Evolutionary conservation across 2,329 filamentous ascomycete genomes (phyloP).

Genomic region (Zasmidium angulare): DNA sequence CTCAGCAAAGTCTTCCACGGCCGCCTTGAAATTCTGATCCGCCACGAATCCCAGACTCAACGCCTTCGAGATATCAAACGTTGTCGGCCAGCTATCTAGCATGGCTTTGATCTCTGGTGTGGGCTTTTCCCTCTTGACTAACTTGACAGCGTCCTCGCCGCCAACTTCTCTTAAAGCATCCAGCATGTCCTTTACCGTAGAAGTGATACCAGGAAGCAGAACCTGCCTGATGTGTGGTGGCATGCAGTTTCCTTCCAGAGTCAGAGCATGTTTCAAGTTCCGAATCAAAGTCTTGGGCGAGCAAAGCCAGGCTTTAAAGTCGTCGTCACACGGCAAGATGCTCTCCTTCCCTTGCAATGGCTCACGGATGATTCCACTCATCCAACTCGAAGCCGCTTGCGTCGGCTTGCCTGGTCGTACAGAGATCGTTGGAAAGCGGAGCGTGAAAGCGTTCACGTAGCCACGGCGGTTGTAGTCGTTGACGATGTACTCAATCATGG

Average conservation of each 20-base stretch:
- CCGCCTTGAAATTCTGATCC: constrained; percentile 50
- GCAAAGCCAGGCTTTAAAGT: constrained; percentile 59
- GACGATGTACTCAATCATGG: constrained; percentile 51
- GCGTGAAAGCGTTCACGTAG: constrained; percentile 44
- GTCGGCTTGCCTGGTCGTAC: constrained; percentile 53
- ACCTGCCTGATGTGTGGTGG: constrained; percentile 51
- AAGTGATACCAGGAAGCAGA: constrained; percentile 55
- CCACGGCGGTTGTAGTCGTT: constrained; percentile 55
- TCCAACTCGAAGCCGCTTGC: constrained; percentile 53
- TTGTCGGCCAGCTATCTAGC: constrained; percentile 57
- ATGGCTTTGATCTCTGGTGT: constrained; percentile 53
- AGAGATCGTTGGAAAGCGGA: constrained; percentile 53
- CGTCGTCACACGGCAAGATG: constrained; percentile 52
- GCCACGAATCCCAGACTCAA: constrained; percentile 52
- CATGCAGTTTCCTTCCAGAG: constrained; percentile 52
- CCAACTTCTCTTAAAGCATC: constrained; percentile 56
- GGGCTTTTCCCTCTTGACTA: constrained; percentile 54
- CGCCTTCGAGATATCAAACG: constrained; percentile 58
- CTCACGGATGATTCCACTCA: constrained; percentile 55
- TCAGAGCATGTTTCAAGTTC: constrained; percentile 55
- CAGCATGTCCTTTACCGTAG: constrained; percentile 58
- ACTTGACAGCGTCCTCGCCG: constrained; percentile 51
- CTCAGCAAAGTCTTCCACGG: constrained; percentile 45
- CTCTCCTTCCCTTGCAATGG: constrained; percentile 51
- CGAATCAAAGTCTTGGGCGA: constrained; percentile 55